Base-by-base conservation (phyloP, 192 early-diverging fungal genomes). In the Coemansia asiatica region DNA sequence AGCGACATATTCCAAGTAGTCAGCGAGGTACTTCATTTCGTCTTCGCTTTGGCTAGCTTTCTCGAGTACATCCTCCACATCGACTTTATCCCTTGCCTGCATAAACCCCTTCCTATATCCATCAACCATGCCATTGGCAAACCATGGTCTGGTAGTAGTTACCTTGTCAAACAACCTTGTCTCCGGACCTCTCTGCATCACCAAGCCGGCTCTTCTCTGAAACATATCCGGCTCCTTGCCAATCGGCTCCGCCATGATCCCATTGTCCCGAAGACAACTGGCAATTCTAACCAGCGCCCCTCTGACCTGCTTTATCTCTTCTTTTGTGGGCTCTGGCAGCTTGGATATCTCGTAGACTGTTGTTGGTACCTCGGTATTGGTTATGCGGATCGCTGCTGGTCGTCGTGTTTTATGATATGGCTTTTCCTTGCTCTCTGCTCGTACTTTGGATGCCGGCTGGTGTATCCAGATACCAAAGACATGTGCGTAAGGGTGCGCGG, bases 41-140 rank as follows among this genome's bases (percentile, higher is more conserved):
- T 79, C 55, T 0, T 74, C 71, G 8, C 58, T 58, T 10, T 66
- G 44, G 13, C 23, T 25, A 10, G 63, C 62, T 33, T 48, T 12
- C 18, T 49, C 25, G 0, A 74, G 31, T 21, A 73, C 15, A 4
- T 61, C 46, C 6, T 47, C 26, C 2, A 55, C 40, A 13, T 68
- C 59, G 0, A 23, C 50, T 9, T 64, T 63, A n/a, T 25, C 27
- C 8, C 49, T 26, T 5, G 71, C 67, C 12, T 59, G 21, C 29
- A 44, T 36, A 53, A 73, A 79, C 21, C 76, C 76, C 18, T 56
- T 6, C 12, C 76, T 27, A 28, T 79, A 79, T 19, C 76, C 76
- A n/a, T 79, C 68, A 13, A 79, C n/a, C 67, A 79, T 60, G 15
- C 76, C 76, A 6, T 47, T 36, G 0, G 67, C 74, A 40, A 60